Conservation (phyloP, 257 asterid species). For the Solanum chilense region DNA sequence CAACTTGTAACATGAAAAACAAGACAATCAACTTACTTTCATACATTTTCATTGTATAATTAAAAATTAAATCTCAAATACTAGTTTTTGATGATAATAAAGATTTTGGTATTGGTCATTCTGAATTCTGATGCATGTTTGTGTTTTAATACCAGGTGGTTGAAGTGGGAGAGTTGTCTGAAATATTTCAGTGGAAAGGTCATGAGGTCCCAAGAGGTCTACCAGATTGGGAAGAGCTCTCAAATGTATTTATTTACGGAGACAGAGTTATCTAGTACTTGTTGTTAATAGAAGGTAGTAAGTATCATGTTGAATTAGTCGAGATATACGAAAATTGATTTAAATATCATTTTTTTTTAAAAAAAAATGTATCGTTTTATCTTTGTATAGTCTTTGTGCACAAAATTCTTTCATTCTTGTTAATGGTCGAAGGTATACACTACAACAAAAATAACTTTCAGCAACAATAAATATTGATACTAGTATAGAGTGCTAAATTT, state of each 20-base stretch:
- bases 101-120: neutral
- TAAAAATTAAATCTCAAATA: neutral
- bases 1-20: neutral
- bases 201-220: slow-evolving; percentile 48
- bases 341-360: rapidly evolving
- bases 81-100: neutral
- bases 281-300: too few relatives aligned
- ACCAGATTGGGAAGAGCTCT: slow-evolving; percentile 44
- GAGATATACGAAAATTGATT: too few relatives aligned
- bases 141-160: slow-evolving; percentile 30
- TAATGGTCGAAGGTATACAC: too few relatives aligned
- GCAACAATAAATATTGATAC: too few relatives aligned
- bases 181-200: slow-evolving; percentile 63
- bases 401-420: neutral
- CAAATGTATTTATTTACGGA: slow-evolving; percentile 29
- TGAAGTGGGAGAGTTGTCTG: slow-evolving; percentile 61
- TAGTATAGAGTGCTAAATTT: too few relatives aligned
- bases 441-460: too few relatives aligned
- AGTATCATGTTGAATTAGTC: neutral
- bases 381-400: neutral
- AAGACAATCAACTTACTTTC: neutral
- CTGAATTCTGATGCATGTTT: neutral
- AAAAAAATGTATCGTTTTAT: too few relatives aligned
- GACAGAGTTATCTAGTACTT: too few relatives aligned
- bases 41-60: neutral